Conservation (phyloP, 129 eudicot species). For the Rutidosis leptorrhynchoides region DNA sequence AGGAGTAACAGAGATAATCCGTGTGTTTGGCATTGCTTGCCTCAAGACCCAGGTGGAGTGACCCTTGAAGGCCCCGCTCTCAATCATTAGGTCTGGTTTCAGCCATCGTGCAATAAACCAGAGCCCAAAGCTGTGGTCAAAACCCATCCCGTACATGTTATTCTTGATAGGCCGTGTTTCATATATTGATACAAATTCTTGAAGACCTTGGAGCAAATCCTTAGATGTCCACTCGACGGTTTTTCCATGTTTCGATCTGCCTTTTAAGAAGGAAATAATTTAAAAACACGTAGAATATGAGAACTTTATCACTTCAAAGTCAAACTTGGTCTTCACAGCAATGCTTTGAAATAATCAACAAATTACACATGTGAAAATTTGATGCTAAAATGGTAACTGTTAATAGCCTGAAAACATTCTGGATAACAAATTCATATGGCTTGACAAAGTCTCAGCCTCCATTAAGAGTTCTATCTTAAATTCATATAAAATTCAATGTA, state of each 20-base stretch:
- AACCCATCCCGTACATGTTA: conserved; percentile 98
- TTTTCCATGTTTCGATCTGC: conserved; percentile 99
- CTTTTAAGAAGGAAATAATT: conserved; percentile 72
- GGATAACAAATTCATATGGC: not conserved
- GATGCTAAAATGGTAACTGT: not conserved
- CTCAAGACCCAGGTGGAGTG: conserved; percentile 98
- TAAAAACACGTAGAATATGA: conserved; percentile 35
- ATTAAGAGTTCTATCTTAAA: not conserved
- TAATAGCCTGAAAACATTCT: not conserved
- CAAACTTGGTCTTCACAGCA: not conserved
- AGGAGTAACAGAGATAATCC: conserved; percentile 80
- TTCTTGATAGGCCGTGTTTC: conserved; percentile 90
- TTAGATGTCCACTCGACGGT: conserved; percentile 90
- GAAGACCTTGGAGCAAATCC: conserved; percentile 79
- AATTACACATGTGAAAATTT: conserved; percentile 7
- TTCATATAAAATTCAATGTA: conserved; percentile 5
- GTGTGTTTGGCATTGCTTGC: conserved; percentile 91
- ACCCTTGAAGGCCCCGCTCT: conserved; percentile 98
- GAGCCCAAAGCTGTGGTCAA: conserved; percentile 98
- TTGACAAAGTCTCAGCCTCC: conserved; percentile 3
- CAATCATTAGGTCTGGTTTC: conserved; percentile 93
- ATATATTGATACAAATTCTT: conserved; percentile 85
- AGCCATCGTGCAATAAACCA: conserved; percentile 96
- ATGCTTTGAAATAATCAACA: not conserved
- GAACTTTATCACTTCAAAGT: conserved; percentile 21